These are phyloP conservation scores for Eucalyptus coolabah DNA, from an alignment of 345 rosid genomes.

Conservation along the genomic window DNA sequence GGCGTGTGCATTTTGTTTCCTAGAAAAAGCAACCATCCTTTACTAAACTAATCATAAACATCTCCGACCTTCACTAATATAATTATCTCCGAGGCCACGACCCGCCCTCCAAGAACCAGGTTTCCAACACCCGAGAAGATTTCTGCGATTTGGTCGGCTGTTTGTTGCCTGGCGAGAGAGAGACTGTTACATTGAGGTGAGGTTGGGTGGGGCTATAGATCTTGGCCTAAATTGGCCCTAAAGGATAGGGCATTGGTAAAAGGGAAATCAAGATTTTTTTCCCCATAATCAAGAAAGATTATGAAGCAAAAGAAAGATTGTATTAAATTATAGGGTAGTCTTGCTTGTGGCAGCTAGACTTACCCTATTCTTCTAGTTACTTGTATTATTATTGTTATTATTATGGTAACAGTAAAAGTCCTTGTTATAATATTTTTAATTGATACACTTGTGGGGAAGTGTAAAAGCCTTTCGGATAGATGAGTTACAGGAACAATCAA, in stretches of 20 bases:
- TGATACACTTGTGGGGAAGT: not conserved
- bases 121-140: constrained; percentile 7
- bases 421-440: no score
- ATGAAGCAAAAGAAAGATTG: not conserved
- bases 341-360: not conserved
- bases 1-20: not conserved
- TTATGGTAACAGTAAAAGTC: not conserved
- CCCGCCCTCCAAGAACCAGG: not conserved
- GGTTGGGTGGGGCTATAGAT: not conserved
- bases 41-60: not conserved
- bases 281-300: not conserved
- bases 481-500: not conserved
- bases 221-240: not conserved
- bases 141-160: constrained; percentile 36
- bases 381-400: not conserved
- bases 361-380: not conserved
- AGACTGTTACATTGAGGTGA: not conserved
- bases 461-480: not conserved
- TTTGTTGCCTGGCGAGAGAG: not conserved
- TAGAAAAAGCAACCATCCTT: not conserved
- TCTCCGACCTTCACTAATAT: not conserved
- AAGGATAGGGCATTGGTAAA: not conserved
- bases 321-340: not conserved
- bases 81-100: not conserved
- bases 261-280: not conserved